Conservation (phyloP, 768 basidiomycete genomes). For the Mycena galopus region DNA sequence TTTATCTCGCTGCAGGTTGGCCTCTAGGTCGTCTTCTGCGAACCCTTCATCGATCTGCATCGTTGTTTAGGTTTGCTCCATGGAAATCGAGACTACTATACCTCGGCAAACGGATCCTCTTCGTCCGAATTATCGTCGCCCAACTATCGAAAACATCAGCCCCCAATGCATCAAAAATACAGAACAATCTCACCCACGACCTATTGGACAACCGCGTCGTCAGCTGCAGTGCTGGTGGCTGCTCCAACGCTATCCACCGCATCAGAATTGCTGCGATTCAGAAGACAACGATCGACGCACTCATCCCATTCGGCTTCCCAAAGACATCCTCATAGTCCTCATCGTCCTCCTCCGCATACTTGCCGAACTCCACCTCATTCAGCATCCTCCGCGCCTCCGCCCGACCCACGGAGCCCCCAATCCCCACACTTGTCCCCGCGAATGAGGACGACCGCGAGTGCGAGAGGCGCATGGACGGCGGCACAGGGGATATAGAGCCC, state of each 20-base stretch:
- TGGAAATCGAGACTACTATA: constrained; percentile 42
- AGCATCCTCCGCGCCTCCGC: constrained; percentile 69
- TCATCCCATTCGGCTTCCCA: constrained; percentile 76
- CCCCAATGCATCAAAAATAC: not conserved
- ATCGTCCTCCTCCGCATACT: constrained; percentile 88
- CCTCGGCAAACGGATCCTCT: constrained; percentile 97
- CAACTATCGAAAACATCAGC: constrained; percentile 55
- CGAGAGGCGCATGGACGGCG: constrained; percentile 36
- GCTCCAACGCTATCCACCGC: constrained; percentile 61
- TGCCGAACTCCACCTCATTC: constrained; percentile 78
- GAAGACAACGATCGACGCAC: constrained; percentile 60
- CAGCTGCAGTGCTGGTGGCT: constrained; percentile 82
- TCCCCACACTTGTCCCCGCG: constrained; percentile 54
- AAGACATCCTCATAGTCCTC: constrained; percentile 98
- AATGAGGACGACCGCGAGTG: constrained; percentile 75
- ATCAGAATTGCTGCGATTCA: constrained; percentile 3
- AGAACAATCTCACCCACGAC: constrained; percentile 76
- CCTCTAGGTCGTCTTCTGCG: constrained; percentile 90
- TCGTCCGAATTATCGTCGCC: constrained; percentile 90
- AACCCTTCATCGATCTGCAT: constrained; percentile 93
- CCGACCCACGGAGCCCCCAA: constrained; percentile 73
- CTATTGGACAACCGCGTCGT: constrained; percentile 89
- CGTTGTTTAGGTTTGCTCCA: not conserved
- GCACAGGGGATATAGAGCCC: constrained; percentile 27
- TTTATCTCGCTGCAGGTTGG: constrained; percentile 94